Percentiles rank a stretch among this genome's conserved stretches.
phyloP scores from a whole-genome alignment of 257 asterid species.

The Jasminum sambac region DNA sequence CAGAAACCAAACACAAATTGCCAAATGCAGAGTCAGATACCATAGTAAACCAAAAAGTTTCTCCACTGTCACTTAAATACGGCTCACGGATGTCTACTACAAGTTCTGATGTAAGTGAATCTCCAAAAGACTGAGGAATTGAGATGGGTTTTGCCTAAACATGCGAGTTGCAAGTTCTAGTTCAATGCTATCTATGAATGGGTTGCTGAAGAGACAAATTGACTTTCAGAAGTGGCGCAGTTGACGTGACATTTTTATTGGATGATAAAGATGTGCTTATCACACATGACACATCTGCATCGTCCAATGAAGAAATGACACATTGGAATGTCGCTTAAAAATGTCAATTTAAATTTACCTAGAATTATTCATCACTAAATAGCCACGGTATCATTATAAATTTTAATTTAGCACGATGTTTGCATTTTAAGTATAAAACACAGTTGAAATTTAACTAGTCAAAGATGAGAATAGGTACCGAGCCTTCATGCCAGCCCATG shows the following conservation, averaged over 20 bases:
- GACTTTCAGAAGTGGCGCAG: too few relatives aligned
- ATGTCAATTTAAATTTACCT: too few relatives aligned
- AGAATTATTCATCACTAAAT: not conserved
- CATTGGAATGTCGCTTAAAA: too few relatives aligned
- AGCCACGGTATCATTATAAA: constrained; percentile 8
- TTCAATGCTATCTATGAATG: not conserved
- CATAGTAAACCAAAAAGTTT: constrained; percentile 6
- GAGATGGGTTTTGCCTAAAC: constrained; percentile 3
- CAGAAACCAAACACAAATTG: constrained; percentile 40
- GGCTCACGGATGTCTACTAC: constrained; percentile 20
- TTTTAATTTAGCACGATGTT: constrained; percentile 1
- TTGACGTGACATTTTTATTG: too few relatives aligned
- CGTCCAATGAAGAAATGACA: too few relatives aligned
- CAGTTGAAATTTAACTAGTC: constrained; percentile 18
- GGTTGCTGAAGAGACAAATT: too few relatives aligned
- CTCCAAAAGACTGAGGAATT: constrained; percentile 27
- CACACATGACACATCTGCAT: too few relatives aligned
- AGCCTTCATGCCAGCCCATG: constrained; percentile 99
- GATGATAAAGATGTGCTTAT: too few relatives aligned
- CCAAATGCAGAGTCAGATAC: constrained; percentile 44
- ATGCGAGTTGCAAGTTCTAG: not conserved
- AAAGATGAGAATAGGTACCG: constrained; percentile 80
- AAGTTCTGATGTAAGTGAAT: constrained; percentile 13
- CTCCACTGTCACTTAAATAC: constrained; percentile 35
- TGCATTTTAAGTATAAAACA: constrained; percentile 7